Conservation (phyloP, 495 filamentous ascomycete genomes). For the Xylaria longipes region DNA sequence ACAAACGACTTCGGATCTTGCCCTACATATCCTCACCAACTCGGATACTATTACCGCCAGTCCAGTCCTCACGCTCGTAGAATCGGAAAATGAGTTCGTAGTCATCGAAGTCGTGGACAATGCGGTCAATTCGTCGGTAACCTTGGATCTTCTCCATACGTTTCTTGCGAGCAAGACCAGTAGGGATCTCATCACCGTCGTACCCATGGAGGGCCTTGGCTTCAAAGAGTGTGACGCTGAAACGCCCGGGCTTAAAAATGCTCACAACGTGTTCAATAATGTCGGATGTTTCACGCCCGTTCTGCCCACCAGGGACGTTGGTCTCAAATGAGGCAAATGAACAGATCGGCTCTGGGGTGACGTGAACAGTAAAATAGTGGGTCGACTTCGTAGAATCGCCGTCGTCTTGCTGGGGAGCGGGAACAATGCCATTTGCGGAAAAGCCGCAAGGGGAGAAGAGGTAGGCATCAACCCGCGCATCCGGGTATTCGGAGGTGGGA, state of each 20-base stretch:
- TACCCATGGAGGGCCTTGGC: slow-evolving; percentile 64
- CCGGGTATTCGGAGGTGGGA: slow-evolving; percentile 82
- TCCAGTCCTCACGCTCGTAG: slow-evolving; percentile 93
- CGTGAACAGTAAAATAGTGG: slow-evolving; percentile 99
- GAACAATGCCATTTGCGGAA: slow-evolving; percentile 96
- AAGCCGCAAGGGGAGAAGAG: slow-evolving; percentile 97
- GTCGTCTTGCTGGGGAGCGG: slow-evolving; percentile 64
- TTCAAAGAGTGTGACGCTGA: slow-evolving; percentile 97
- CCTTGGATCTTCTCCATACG: slow-evolving; percentile 85
- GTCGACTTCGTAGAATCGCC: slow-evolving; percentile 63
- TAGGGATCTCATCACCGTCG: slow-evolving; percentile 52
- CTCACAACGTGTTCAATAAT: slow-evolving; percentile 91
- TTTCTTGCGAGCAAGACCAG: slow-evolving; percentile 55
- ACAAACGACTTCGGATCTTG: slow-evolving; percentile 18
- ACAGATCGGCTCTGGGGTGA: slow-evolving; percentile 96
- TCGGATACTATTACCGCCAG: slow-evolving; percentile 71
- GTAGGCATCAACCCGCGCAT: slow-evolving; percentile 94
- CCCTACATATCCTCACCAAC: slow-evolving; percentile 61
- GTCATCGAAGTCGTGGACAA: slow-evolving; percentile 96
- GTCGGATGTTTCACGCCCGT: slow-evolving; percentile 85
- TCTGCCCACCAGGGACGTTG: slow-evolving; percentile 91
- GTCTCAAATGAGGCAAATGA: slow-evolving; percentile 99
- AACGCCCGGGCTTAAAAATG: slow-evolving; percentile 95
- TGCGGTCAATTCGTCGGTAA: slow-evolving; percentile 90
- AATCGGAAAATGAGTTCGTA: slow-evolving; percentile 97